Conservation (phyloP, 2,329 filamentous ascomycete species). For the Dothidotthia symphoricarpi region DNA sequence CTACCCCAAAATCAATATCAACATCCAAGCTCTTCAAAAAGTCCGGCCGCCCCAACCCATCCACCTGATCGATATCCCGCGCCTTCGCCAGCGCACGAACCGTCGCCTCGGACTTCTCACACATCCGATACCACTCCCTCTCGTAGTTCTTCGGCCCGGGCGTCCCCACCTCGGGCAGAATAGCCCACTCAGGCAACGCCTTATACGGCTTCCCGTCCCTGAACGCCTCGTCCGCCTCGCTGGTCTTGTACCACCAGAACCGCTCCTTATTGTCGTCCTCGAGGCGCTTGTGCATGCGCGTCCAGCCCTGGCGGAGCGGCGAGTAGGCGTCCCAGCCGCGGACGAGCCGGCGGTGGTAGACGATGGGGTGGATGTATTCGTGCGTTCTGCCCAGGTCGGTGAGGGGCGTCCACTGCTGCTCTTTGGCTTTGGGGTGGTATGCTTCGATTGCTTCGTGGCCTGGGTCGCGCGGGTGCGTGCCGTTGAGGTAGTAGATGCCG, state of each 20-base stretch:
- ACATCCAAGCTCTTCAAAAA: conserved; percentile 27
- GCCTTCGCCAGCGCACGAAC: conserved; percentile 12
- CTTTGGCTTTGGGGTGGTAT: conserved; percentile 31
- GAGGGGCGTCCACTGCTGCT: conserved; percentile 39
- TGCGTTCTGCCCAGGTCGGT: conserved; percentile 45
- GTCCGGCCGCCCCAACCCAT: conserved; percentile 15
- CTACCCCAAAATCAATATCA: conserved; percentile 24
- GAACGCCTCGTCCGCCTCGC: conserved; percentile 14
- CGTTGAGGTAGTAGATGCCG: conserved; percentile 45
- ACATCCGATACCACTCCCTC: conserved; percentile 28
- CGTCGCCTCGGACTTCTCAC: conserved; percentile 21
- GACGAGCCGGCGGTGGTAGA: conserved; percentile 27
- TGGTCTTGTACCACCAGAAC: conserved; percentile 31
- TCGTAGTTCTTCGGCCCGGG: conserved; percentile 28
- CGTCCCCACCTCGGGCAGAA: conserved; percentile 21
- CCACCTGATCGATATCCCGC: too few relatives aligned
- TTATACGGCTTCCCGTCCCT: too few relatives aligned
- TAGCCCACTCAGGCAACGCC: conserved; percentile 33
- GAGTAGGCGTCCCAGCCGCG: conserved; percentile 25
- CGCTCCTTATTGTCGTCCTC: conserved; percentile 16
- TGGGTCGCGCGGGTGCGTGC: conserved; percentile 45
- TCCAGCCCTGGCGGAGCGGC: conserved; percentile 24
- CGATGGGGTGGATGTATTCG: conserved; percentile 52
- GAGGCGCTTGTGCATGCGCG: conserved; percentile 14
- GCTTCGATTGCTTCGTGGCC: conserved; percentile 44